Percentiles rank a stretch among this genome's conserved stretches.
phyloP scores from a whole-genome alignment of 352 stramenopile species.

The Globisporangium ultimum region DNA sequence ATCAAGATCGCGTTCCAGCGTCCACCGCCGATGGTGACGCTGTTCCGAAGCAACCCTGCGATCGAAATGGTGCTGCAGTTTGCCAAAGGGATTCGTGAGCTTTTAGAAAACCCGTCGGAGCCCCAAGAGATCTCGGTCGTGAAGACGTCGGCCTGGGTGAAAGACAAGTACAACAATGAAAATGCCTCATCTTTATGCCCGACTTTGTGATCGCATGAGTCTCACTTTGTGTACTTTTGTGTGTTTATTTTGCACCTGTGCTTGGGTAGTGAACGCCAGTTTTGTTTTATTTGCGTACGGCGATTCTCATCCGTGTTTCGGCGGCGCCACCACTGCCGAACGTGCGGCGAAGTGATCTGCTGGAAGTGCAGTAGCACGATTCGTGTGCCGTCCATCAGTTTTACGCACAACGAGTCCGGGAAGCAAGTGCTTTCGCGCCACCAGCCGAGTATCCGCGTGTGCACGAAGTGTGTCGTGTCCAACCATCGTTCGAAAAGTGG shows the following conservation, averaged over 20 bases:
- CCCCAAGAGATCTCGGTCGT: conserved; percentile 79
- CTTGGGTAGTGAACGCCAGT: conserved; percentile 55
- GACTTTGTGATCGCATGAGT: neutral
- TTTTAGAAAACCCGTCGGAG: conserved; percentile 76
- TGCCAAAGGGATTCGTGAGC: conserved; percentile 68
- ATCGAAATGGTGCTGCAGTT: conserved; percentile 84
- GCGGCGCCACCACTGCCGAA: conserved; percentile 84
- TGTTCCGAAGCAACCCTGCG: conserved; percentile 81
- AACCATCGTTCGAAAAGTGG: conserved; percentile 75
- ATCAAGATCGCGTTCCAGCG: conserved; percentile 87
- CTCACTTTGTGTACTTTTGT: neutral
- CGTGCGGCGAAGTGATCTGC: conserved; percentile 86
- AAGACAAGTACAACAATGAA: conserved; percentile 55
- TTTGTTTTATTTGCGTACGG: conserved; percentile 77
- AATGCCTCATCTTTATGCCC: conserved; percentile 5
- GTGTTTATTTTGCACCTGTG: conserved; percentile 14
- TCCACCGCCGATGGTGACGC: conserved; percentile 68
- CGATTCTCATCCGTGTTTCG: conserved; percentile 84
- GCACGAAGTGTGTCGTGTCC: conserved; percentile 76
- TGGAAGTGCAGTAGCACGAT: conserved; percentile 86
- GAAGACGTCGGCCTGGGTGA: conserved; percentile 79
- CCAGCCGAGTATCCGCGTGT: conserved; percentile 81
- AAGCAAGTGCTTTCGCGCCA: conserved; percentile 77
- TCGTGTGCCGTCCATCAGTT: conserved; percentile 79
- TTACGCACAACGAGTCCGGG: conserved; percentile 77